Evolutionary conservation across 192 early-diverging fungal species (phyloP).

Genomic region (Borealophlyctis nickersoniae): DNA sequence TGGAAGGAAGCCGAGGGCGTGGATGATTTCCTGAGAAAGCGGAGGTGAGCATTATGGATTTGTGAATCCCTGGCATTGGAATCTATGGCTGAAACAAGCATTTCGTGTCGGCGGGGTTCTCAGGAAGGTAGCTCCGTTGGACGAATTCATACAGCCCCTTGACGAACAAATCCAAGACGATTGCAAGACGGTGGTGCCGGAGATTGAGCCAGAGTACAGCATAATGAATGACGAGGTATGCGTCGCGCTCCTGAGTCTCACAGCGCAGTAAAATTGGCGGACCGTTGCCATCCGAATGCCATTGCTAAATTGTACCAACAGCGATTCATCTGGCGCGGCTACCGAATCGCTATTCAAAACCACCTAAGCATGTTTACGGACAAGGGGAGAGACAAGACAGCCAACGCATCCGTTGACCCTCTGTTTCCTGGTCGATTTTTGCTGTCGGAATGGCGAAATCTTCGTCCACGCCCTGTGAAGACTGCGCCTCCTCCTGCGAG

Average conservation of each 20-base stretch:
- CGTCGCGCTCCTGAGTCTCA: slow-evolving; percentile 15
- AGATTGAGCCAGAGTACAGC: slow-evolving; percentile 38
- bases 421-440: slow-evolving; percentile 21
- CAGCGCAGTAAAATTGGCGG: not conserved
- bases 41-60: too few relatives aligned
- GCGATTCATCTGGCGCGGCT: slow-evolving; percentile 45
- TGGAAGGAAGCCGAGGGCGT: slow-evolving; percentile 30
- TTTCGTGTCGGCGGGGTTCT: not conserved
- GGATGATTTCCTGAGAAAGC: slow-evolving; percentile 14
- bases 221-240: slow-evolving; percentile 29
- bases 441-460: slow-evolving; percentile 33
- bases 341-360: slow-evolving; percentile 40
- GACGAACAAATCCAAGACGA: not conserved
- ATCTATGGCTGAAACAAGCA: not conserved
- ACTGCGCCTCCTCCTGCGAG: too few relatives aligned
- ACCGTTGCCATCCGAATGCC: not conserved
- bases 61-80: too few relatives aligned
- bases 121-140: not conserved
- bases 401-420: slow-evolving; percentile 26
- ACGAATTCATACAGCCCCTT: not conserved
- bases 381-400: slow-evolving; percentile 1
- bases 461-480: too few relatives aligned
- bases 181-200: not conserved
- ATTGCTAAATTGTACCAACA: slow-evolving; percentile 1
- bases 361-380: slow-evolving; percentile 48